Base-by-base conservation (phyloP, 2,329 filamentous ascomycete genomes). In the Chaetomium sp. region DNA sequence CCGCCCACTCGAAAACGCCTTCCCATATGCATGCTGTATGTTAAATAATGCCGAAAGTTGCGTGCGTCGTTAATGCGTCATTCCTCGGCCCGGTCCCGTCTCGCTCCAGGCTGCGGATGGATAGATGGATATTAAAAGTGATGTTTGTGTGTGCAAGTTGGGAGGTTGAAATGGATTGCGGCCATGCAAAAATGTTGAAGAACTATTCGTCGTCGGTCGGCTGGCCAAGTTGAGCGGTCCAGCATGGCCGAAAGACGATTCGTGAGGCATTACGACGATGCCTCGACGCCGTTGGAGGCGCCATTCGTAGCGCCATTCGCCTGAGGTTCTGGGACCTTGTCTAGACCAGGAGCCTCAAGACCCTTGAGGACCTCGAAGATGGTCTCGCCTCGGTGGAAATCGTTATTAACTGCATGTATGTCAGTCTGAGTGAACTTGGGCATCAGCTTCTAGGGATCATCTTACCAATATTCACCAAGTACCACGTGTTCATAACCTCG, bases 381-480 rank as follows among this genome's bases (percentile, higher is more conserved):
- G 62, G 88, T 89, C 60, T 87, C 84, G 62, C 87, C 87, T 72
- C 92, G 84, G 76, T 96, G 92, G 87, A 99, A 99, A 76, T 99
- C 93, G 74, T 99, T 99, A 81, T 99, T 93, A 31, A 99, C 95
- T 93, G 69, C 23, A 27, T n/a, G 1, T 1, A 53, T 53, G 57
- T 68, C 49, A 70, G 66, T 16, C 12, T 29, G 3, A 2, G 19
- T 10, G 8, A 23, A 33, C 29, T 21, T 16, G 12, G 25, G 33
- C 19, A 12, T 42, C 19, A 33, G 6, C 0, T 21, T 31, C 16
- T n/a, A 25, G 27, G 7, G 12, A 21, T 2, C 61, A 33, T 29
- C 88, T 81, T 82, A 93, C 91, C 92, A 72, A 99, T 97, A 75
- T 99, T 99, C 71, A 99, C 86, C 65, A 99, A 82, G 75, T 93